Conservation (phyloP, 345 rosid genomes). For the Trapa bicornis region DNA sequence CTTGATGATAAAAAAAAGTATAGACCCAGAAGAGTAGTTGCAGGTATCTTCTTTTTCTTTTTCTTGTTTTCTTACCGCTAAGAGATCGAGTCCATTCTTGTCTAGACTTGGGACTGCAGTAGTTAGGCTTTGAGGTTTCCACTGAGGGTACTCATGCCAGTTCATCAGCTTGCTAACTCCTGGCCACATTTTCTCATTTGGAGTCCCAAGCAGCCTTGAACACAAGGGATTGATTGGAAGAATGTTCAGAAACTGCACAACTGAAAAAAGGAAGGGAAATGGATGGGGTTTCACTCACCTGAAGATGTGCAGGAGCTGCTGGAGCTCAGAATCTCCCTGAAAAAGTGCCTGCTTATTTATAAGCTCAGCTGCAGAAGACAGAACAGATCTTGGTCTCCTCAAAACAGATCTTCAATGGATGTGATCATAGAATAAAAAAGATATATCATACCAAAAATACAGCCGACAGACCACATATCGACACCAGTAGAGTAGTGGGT, state of each 20-base stretch:
- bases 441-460: slow-evolving; percentile 58
- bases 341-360: slow-evolving; percentile 77
- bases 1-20: not conserved
- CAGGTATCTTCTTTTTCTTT: too few relatives aligned
- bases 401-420: not conserved
- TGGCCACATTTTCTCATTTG: slow-evolving; percentile 85
- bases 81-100: slow-evolving; percentile 56
- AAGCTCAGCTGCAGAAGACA: slow-evolving; percentile 47
- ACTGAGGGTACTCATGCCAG: slow-evolving; percentile 98
- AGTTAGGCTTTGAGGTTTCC: slow-evolving; percentile 61
- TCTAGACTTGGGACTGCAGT: slow-evolving; percentile 59
- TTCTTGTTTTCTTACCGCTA: slow-evolving; percentile 36
- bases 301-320: slow-evolving; percentile 91
- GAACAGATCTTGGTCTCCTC: not conserved
- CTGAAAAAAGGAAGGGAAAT: not conserved
- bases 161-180: slow-evolving; percentile 75
- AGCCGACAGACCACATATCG: slow-evolving; percentile 93
- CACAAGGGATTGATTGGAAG: not conserved
- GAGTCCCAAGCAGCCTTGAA: slow-evolving; percentile 69
- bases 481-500: slow-evolving; percentile 96
- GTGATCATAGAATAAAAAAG: not conserved
- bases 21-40: too few relatives aligned
- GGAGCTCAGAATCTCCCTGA: slow-evolving; percentile 91
- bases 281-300: slow-evolving; percentile 23
- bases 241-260: not conserved